Evolutionary conservation across 169 alveolate species (phyloP), one percentile per base, ranked within the genome.

Genomic region (Babesia divergens): DNA sequence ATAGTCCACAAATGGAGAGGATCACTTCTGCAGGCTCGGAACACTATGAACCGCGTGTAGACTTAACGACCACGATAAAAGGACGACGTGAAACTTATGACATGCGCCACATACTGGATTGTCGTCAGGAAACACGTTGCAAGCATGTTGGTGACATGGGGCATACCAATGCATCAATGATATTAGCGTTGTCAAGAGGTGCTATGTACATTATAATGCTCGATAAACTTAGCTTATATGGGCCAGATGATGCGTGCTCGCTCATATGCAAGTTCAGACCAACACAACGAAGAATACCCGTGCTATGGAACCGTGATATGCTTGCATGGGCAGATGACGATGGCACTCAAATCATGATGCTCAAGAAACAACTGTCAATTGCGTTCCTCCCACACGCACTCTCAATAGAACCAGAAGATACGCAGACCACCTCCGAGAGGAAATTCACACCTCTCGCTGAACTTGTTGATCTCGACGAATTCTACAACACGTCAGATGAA

Each of bases 401-500:
- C 37, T 42, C 55, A 6, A 16, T 46, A 47, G 40, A n/a, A 9
- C 22, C 2, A 8, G 50, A 35, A n/a, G 55, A 13, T 18, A 31
- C 22, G 4, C 8, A 4, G 24, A 29, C 2, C 31, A 20, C 5
- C 18, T 2, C 28, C 6, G 38, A 6, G 35, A 53, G 26, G 26
- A 0, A 8, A 5, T 24, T 7, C 44, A 35, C 38, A 1, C 44
- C 6, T 3, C 56, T 67, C 16, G 44, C n/a, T 3, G 65, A 67
- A 1, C 28, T 51, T 3, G 44, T 7, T 4, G 79, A 67, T 5
- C 14, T 37, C 26, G 56, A 49, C 13, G 79, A 67, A 9, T 40
- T 52, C 37, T 67, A 67, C 38, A 58, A 18, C 16, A 52, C 79
- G 1, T 52, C 79, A 24, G 79, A 67, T 14, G 79, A 67, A 52